Evolutionary conservation across 306 rosid species (phyloP).

Genomic region (Geum urbanum): DNA sequence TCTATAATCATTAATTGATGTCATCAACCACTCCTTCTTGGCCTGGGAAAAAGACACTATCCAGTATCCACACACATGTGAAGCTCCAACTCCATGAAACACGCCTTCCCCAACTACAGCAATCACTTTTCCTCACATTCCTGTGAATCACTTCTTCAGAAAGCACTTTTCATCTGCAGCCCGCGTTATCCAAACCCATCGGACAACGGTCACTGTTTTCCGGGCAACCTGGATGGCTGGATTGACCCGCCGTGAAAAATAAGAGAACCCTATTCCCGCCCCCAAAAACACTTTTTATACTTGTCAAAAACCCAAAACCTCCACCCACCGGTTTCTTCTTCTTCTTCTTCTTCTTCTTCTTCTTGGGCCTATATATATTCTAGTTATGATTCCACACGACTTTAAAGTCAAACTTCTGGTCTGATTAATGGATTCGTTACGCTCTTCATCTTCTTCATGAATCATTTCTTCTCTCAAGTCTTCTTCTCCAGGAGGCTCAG

Average conservation of each 20-base stretch:
- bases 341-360: not conserved
- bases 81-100: conserved; percentile 9
- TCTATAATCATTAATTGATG: not conserved
- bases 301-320: not conserved
- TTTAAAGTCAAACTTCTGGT: conserved; percentile 6
- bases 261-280: not conserved
- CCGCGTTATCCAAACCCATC: not conserved
- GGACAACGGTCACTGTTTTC: not conserved
- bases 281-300: not conserved
- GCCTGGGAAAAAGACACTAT: not conserved
- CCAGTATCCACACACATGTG: too few relatives aligned
- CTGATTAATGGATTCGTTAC: not conserved
- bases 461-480: conserved; percentile 2
- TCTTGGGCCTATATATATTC: not conserved
- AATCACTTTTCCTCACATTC: conserved; percentile 9
- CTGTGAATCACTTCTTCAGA: not conserved
- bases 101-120: not conserved
- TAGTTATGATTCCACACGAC: not conserved
- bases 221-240: not conserved
- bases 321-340: conserved; percentile 5
- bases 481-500: not conserved
- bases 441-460: conserved; percentile 12
- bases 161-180: not conserved
- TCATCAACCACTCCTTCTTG: not conserved
- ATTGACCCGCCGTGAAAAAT: not conserved